phyloP scores from a whole-genome alignment of 768 basidiomycete genomes.

The Dioszegia hungarica region DNA sequence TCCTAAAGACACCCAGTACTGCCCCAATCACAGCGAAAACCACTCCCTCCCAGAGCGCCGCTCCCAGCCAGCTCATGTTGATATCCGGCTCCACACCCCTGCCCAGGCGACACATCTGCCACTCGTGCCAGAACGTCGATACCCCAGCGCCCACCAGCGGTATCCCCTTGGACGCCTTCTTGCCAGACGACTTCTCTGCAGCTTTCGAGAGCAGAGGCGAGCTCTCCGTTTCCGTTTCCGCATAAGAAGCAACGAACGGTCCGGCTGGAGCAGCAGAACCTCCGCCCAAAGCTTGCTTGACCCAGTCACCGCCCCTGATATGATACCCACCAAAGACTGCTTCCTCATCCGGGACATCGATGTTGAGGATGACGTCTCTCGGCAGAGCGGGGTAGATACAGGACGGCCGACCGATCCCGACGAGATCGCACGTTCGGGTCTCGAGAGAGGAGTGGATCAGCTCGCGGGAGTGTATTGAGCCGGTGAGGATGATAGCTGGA shows the following conservation, averaged over 20 bases:
- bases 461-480: constrained; percentile 27
- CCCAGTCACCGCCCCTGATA: constrained; percentile 23
- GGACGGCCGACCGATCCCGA: constrained; percentile 38
- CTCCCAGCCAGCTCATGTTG: constrained; percentile 26
- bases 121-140: constrained; percentile 43
- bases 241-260: not conserved
- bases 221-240: not conserved
- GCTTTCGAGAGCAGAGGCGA: not conserved
- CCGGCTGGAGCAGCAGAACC: not conserved
- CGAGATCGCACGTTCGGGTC: constrained; percentile 31
- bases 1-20: not conserved
- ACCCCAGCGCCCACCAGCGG: constrained; percentile 38
- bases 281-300: constrained; percentile 19
- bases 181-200: no score
- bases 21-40: not conserved
- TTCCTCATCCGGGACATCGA: constrained; percentile 10
- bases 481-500: constrained; percentile 39
- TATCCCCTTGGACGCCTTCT: constrained; percentile 10
- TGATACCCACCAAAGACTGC: constrained; percentile 24
- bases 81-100: constrained; percentile 33
- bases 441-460: constrained; percentile 25
- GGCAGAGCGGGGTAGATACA: constrained; percentile 27
- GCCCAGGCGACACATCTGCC: constrained; percentile 35
- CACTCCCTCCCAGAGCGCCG: not conserved
- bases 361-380: constrained; percentile 23